Percentiles rank a stretch among this genome's conserved stretches.
Evolutionary conservation across 306 rosid genomes (phyloP).

Genomic region (Cucurbita pepo): DNA sequence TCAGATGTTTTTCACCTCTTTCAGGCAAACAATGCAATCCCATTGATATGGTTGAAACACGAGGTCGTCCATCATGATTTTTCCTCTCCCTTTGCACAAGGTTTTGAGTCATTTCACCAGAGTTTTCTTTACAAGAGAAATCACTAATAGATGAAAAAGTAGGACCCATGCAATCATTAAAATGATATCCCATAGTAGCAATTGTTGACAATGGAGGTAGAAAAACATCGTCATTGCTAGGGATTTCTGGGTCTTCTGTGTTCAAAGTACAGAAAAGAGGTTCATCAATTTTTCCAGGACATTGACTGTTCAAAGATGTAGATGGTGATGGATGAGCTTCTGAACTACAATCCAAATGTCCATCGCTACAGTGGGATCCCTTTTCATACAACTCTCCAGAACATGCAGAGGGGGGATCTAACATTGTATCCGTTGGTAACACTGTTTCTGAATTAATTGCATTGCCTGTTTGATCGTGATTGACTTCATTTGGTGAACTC

Average conservation of each 20-base stretch:
- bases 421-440: conserved; percentile 19
- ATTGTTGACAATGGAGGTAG: conserved; percentile 30
- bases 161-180: conserved; percentile 19
- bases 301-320: conserved; percentile 24
- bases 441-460: conserved; percentile 19
- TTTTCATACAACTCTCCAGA: conserved; percentile 27
- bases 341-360: conserved; percentile 16
- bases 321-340: conserved; percentile 31
- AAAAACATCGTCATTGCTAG: conserved; percentile 66
- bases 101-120: conserved; percentile 19
- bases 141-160: conserved; percentile 24
- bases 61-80: conserved; percentile 22
- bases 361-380: conserved; percentile 18
- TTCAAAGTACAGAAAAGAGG: conserved; percentile 38
- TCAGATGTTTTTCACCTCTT: conserved; percentile 12
- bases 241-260: conserved; percentile 66
- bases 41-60: conserved; percentile 22
- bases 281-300: conserved; percentile 35
- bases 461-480: conserved; percentile 22
- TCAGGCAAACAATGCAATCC: conserved; percentile 26
- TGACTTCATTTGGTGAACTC: conserved; percentile 32
- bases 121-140: conserved; percentile 22
- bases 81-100: conserved; percentile 32
- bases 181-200: conserved; percentile 11
- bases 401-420: conserved; percentile 20